Evolutionary conservation across 1,284 basidiomycete genomes (phyloP), one percentile per base, ranked within the genome.

Genomic region (Caloboletus inedulis): DNA sequence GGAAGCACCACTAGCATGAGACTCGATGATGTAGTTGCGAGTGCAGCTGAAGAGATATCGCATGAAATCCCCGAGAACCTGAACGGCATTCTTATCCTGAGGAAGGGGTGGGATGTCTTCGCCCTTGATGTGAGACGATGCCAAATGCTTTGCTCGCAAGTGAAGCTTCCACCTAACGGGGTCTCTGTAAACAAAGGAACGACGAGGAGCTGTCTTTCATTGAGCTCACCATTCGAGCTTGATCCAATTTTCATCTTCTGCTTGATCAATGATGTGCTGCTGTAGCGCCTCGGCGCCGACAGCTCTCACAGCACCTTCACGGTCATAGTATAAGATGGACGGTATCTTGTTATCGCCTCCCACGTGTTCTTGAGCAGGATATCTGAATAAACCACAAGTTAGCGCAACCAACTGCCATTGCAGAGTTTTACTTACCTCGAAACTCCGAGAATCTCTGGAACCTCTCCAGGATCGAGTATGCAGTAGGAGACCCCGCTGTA

Each of bases 131-230:
- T 63, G 60, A 29, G 57, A 53, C 21, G 57, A 56, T 45, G 52
- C 56, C 45, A 72, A 53, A 8, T 69, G 65, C 23, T 62, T 57
- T 3, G 77, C 71, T 3, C 77, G 74, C 14, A 84, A 62, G 55
- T 81, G 74, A 1, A 84, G 68, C 56, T 84, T 83, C 70, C 82
- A 84, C 82, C 81, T 84, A 18, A 23, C 5, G 25, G 0, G 10
- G 16, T 45, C 25, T 7, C 19, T 21, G 37, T 63, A 6, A 59
- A 37, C 19, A 30, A 37, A 31, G 12, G 7, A 2, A 19, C 7
- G 19, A 31, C 3, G 12, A 10, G 8, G 12, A 12, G 8, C 12
- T 2, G 4, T 21, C 3, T 21, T 23, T 8, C 25, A 4, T 4
- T 5, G 21, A 45, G 37, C 68, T 36, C 52, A 80, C 81, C 80